Evolutionary conservation across 768 basidiomycete species (phyloP), one percentile per base, ranked within the genome.

Genomic region (Mycena epipterygia): DNA sequence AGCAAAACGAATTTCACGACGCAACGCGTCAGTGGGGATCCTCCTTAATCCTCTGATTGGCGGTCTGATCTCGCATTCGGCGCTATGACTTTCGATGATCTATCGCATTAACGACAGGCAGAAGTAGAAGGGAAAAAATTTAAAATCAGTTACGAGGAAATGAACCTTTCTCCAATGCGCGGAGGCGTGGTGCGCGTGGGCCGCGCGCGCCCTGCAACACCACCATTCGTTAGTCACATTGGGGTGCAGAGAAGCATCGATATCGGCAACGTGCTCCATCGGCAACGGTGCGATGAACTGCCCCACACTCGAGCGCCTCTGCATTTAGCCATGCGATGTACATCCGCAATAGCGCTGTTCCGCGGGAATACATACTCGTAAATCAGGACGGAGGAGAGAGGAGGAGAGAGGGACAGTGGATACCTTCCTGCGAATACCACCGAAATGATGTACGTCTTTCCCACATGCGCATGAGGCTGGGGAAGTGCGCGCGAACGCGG

Each of bases 401-500:
- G 37, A 16, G 25, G 12, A 25, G 35, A 37, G 9, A 9, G 33
- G 12, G 0, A 33, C 32, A 61, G 35, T 17, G 4, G 29, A 44
- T 14, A 41, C 68, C 60, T 27, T 69, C 61, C 37, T 58, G 61
- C 42, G 35, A 64, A 33, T 11, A 69, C 16, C 41, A 64, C 61
- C 23, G 29, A 17, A 2, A 25, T n/a, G 5, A 6, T 25, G 55
- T 69, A 63, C n/a, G 46, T 69, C 68, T n/a, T 16, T 17, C 53
- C 61, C 68, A 69, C 68, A 64, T 64, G 8, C 39, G 60, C 12
- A 25, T 35, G 32, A 19, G 61, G 68, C 55, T 69, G 5, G 68
- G 68, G 1, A 69, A 29, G 8, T 35, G 68, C 19, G 68, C 68
- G 76, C 75, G 30, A 75, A 56, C 17, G 61, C 78, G 25, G 68